Evolutionary conservation across 139 green algal species (phyloP).

Genomic region (Volvox africanus): DNA sequence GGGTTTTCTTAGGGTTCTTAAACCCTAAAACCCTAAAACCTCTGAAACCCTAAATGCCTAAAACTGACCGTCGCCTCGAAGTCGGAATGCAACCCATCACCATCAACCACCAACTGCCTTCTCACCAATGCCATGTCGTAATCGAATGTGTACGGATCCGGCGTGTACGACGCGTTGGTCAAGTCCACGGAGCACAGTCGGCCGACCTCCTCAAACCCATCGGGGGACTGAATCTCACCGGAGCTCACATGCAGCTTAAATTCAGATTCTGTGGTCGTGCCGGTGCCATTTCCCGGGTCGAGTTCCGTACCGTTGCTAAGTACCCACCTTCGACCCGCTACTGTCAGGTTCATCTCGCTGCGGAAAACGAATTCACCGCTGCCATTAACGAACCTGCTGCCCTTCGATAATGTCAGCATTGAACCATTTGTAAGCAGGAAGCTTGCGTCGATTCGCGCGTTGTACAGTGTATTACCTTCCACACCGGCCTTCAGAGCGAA

Average conservation of each 20-base stretch:
- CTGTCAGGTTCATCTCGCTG: not conserved
- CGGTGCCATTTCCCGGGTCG: not conserved
- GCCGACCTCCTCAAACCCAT: not conserved
- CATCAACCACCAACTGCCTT: too few species aligned
- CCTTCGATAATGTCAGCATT: not conserved
- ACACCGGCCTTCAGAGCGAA: not conserved
- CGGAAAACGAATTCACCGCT: not conserved
- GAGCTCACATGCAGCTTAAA: not conserved
- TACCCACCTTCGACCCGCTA: not conserved
- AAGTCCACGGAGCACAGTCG: slow-evolving; percentile 1
- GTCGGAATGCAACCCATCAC: too few species aligned
- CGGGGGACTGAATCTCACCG: not conserved
- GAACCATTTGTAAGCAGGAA: not conserved
- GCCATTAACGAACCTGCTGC: not conserved
- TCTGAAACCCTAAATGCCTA: too few species aligned
- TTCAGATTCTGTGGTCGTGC: not conserved
- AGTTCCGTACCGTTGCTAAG: not conserved
- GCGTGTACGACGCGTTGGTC: not conserved
- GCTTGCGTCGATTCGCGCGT: not conserved
- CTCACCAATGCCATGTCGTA: not conserved
- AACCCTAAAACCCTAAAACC: too few species aligned
- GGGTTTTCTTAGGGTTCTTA: too few species aligned
- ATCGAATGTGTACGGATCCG: not conserved
- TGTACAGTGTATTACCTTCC: not conserved
- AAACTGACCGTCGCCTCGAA: too few species aligned